Evolutionary conservation across 176 grass and related monocot genomes (phyloP).

Genomic region (Triticum monococcum): DNA sequence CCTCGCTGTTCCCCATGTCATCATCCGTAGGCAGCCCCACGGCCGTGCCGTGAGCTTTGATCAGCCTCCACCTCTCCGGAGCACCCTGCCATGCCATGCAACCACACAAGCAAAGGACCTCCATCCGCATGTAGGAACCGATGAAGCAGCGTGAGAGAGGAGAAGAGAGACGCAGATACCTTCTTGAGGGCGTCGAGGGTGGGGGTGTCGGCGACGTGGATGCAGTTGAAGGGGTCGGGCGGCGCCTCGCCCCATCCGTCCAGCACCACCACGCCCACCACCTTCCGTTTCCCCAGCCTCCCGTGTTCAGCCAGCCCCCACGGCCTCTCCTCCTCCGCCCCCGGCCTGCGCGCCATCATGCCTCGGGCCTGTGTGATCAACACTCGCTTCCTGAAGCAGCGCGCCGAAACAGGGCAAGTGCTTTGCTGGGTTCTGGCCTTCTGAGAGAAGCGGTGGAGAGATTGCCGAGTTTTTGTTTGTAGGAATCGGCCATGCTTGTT

Average conservation of each 20-base stretch:
- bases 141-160: neutral
- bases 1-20: slow-evolving; percentile 98
- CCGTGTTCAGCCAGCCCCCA: slow-evolving; percentile 55
- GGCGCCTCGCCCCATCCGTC: slow-evolving; percentile 72
- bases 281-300: slow-evolving; percentile 52
- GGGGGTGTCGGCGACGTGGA: slow-evolving; percentile 59
- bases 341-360: slow-evolving; percentile 23
- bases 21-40: slow-evolving; percentile 81
- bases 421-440: neutral
- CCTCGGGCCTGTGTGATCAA: neutral
- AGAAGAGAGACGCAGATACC: slow-evolving; percentile 21
- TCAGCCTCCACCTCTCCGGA: slow-evolving; percentile 72
- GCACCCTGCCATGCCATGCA: slow-evolving; percentile 44
- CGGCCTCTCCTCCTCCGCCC: slow-evolving; percentile 31
- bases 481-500: neutral
- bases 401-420: neutral
- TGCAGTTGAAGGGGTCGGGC: slow-evolving; percentile 65
- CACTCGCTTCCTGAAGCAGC: neutral
- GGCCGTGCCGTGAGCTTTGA: slow-evolving; percentile 78
- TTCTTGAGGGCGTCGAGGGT: slow-evolving; percentile 60
- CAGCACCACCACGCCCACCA: slow-evolving; percentile 67
- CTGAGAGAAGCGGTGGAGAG: neutral
- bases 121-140: neutral
- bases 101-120: neutral
- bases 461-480: neutral